phyloP scores from a whole-genome alignment of 768 basidiomycete genomes.

The Rhizopogon vinicolor region DNA sequence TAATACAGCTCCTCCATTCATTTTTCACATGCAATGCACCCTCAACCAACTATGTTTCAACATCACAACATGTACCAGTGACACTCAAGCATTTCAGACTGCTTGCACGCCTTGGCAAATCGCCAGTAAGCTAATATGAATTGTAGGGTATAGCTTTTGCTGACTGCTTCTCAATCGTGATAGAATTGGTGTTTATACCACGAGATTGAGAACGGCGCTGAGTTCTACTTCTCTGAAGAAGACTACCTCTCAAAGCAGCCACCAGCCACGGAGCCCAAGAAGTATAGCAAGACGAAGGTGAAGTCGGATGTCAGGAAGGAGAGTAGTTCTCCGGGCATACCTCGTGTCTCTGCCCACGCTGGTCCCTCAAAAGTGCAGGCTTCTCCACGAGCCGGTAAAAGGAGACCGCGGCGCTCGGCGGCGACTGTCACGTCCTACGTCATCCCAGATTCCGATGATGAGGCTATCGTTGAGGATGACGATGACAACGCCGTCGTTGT shows the following conservation, averaged over 20 bases:
- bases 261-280: slow-evolving; percentile 18
- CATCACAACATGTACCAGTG: slow-evolving; percentile 49
- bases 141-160: background rate
- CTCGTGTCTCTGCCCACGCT: slow-evolving; percentile 17
- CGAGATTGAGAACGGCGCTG: slow-evolving; percentile 60
- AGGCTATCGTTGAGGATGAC: slow-evolving; percentile 40
- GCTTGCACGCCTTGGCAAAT: slow-evolving; percentile 61
- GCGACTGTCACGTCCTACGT: slow-evolving; percentile 53
- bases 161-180: slow-evolving; percentile 1
- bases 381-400: slow-evolving; percentile 30
- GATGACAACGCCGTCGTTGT: slow-evolving; percentile 28
- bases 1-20: slow-evolving; percentile 42
- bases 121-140: slow-evolving; percentile 43
- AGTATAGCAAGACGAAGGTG: slow-evolving; percentile 16
- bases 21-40: slow-evolving; percentile 31
- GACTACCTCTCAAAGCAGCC: slow-evolving; percentile 50
- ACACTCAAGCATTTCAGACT: slow-evolving; percentile 75
- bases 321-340: slow-evolving; percentile 24
- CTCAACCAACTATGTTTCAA: slow-evolving; percentile 14
- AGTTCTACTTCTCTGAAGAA: slow-evolving; percentile 66
- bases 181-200: slow-evolving; percentile 53
- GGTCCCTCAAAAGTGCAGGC: slow-evolving; percentile 12
- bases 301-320: slow-evolving; percentile 40
- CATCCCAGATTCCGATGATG: slow-evolving; percentile 70
- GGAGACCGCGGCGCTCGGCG: slow-evolving; percentile 58